Percentiles rank a stretch among this genome's conserved stretches.
Evolutionary conservation across 176 grass and related monocot genomes (phyloP).

Genomic region (Carex parvula): DNA sequence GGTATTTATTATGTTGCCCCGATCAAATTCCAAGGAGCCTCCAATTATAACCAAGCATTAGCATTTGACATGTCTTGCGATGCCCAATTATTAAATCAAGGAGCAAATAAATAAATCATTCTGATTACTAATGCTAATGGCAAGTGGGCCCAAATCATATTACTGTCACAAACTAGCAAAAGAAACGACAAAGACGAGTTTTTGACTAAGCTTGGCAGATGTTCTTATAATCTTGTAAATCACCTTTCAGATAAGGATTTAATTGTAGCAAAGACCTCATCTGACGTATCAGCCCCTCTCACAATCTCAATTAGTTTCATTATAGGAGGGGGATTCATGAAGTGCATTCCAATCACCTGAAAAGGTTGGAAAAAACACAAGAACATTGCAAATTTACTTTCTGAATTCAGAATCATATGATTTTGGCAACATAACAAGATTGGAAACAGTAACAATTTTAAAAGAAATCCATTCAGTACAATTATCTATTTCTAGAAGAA

Average conservation of each 20-base stretch:
- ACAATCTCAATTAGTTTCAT: slow-evolving; percentile 98
- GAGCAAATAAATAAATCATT: neutral
- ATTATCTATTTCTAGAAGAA: neutral
- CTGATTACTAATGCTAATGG: neutral
- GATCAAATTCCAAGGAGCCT: neutral
- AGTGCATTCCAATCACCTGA: slow-evolving; percentile 95
- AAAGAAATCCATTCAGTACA: neutral
- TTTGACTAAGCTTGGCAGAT: neutral
- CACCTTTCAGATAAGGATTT: slow-evolving; percentile 85
- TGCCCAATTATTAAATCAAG: neutral
- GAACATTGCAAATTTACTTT: slow-evolving; percentile 9
- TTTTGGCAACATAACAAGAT: neutral
- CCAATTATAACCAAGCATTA: neutral
- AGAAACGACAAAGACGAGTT: neutral
- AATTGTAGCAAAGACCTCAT: slow-evolving; percentile 52
- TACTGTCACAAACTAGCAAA: neutral
- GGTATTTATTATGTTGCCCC: neutral
- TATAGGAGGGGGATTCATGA: slow-evolving; percentile 91
- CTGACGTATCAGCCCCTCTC: slow-evolving; percentile 79
- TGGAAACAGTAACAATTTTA: neutral
- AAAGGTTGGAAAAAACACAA: neutral
- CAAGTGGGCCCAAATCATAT: neutral
- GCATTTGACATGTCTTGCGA: neutral
- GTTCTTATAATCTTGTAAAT: neutral
- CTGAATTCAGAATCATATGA: neutral